phyloP scores from a whole-genome alignment of 768 basidiomycete genomes.

The Sporobolomyces phaffii region DNA sequence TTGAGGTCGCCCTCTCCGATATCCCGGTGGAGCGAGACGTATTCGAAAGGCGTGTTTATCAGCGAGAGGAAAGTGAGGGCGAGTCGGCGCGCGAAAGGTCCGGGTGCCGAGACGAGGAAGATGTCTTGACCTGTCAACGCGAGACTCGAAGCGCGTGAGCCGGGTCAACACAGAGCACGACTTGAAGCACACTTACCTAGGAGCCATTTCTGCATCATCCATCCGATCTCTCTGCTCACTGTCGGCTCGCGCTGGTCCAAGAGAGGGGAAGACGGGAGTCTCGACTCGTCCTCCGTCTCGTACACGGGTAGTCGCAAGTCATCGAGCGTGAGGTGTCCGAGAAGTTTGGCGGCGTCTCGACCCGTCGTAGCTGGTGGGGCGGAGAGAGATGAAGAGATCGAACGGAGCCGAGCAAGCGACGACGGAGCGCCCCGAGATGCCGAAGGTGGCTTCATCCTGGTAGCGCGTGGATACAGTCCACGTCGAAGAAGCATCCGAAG shows the following conservation, averaged over 20 bases:
- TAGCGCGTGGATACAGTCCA: too few species aligned
- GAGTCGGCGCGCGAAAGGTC: slow-evolving; percentile 24
- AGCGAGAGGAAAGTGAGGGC: slow-evolving; percentile 29
- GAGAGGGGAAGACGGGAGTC: not conserved
- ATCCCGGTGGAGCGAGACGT: slow-evolving; percentile 30
- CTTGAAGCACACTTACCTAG: slow-evolving; percentile 15
- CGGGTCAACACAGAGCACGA: too few species aligned
- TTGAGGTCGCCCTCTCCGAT: slow-evolving; percentile 31
- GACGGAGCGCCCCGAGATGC: too few species aligned
- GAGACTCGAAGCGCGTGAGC: too few species aligned
- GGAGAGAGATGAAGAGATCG: slow-evolving; percentile 1
- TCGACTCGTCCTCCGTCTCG: not conserved
- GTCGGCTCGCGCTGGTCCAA: not conserved
- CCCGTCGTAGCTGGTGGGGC: not conserved
- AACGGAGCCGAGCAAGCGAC: not conserved
- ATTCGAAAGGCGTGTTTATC: slow-evolving; percentile 26
- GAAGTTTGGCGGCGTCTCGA: too few species aligned
- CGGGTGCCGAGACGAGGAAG: slow-evolving; percentile 23
- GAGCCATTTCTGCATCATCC: slow-evolving; percentile 22
- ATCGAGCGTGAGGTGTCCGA: slow-evolving; percentile 14
- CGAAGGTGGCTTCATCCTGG: too few species aligned
- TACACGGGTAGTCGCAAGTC: slow-evolving; percentile 10
- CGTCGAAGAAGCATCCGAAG: too few species aligned
- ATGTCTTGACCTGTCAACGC: slow-evolving; percentile 17
- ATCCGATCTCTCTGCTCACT: not conserved